Percentiles rank a stretch among this genome's conserved stretches.
phyloP scores from a whole-genome alignment of 1,284 basidiomycete genomes.

The Papiliotrema flavescens region DNA sequence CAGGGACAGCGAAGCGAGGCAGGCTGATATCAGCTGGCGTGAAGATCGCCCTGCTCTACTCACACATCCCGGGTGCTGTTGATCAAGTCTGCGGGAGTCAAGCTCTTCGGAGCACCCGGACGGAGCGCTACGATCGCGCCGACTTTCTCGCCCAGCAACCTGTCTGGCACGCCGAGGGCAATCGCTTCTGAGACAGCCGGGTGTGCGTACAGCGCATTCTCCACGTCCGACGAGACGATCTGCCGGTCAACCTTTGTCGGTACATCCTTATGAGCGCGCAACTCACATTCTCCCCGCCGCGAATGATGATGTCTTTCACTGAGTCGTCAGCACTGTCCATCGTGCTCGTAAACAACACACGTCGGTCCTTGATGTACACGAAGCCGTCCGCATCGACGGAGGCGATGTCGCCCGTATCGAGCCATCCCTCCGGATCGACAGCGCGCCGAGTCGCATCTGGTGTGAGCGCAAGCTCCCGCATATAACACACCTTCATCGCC shows the following conservation, averaged over 20 bases:
- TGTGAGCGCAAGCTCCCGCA: slow-evolving; percentile 2
- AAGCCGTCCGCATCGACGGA: slow-evolving; percentile 37
- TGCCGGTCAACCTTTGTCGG: slow-evolving; percentile 2
- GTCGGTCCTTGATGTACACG: slow-evolving; percentile 38
- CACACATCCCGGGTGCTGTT: slow-evolving; percentile 11
- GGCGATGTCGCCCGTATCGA: slow-evolving; percentile 42
- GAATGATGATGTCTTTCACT: slow-evolving; percentile 46
- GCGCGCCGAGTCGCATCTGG: slow-evolving; percentile 30
- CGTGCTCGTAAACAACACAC: slow-evolving; percentile 13
- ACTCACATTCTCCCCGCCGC: slow-evolving; percentile 44
- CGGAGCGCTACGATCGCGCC: slow-evolving; percentile 32
- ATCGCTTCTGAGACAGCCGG: slow-evolving; percentile 32
- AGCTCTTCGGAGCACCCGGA: slow-evolving; percentile 5
- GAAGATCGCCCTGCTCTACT: background rate
- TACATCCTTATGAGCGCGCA: background rate
- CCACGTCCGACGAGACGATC: slow-evolving; percentile 38
- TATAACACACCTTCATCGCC: slow-evolving; percentile 30
- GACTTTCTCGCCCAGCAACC: slow-evolving; percentile 37
- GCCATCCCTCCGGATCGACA: slow-evolving; percentile 39
- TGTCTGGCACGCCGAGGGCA: slow-evolving; percentile 35
- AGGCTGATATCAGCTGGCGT: slow-evolving; percentile 7
- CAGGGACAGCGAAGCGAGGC: slow-evolving; percentile 23
- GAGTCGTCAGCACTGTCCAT: background rate
- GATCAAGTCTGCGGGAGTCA: slow-evolving; percentile 15
- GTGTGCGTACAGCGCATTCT: slow-evolving; percentile 39